These are phyloP conservation scores for Pachysandra terminalis DNA, from an alignment of 164 flowering plant genomes.

Conservation along the genomic window DNA sequence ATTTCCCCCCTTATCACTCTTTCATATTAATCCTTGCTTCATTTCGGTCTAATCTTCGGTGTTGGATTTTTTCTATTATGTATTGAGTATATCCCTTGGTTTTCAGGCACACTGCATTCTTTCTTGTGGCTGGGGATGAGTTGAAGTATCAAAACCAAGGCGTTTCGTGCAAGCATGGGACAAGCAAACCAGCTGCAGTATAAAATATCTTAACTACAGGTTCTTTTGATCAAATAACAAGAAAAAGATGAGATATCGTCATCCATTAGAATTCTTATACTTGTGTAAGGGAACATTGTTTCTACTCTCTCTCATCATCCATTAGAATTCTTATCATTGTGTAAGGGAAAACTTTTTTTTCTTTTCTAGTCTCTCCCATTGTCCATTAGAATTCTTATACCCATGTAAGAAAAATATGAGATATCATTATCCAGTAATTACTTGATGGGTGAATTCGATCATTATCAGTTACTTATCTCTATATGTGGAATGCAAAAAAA, in stretches of 20 bases:
- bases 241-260: background rate
- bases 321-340: no score
- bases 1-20: background rate
- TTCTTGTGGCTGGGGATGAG: conserved; percentile 94
- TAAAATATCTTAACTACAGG: conserved; percentile 2
- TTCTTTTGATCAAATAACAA: background rate
- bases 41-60: background rate
- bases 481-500: no score
- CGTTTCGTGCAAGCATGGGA: conserved; percentile 47
- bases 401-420: background rate
- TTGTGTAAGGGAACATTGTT: no score
- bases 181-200: conserved; percentile 32
- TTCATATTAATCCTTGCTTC: background rate
- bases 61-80: background rate
- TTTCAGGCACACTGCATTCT: conserved; percentile 90
- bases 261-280: background rate
- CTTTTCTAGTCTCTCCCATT: no score
- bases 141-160: conserved; percentile 56
- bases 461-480: background rate
- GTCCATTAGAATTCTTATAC: background rate
- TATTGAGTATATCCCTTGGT: conserved; percentile 1
- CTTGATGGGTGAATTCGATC: no score
- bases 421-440: no score
- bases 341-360: no score
- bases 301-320: no score